A percentile compares a stretch with the other conserved stretches of the same genome.
These are phyloP conservation scores for Phytopythium cucurbitacearum DNA, from an alignment of 352 stramenopile genomes.

Conservation along the genomic window DNA sequence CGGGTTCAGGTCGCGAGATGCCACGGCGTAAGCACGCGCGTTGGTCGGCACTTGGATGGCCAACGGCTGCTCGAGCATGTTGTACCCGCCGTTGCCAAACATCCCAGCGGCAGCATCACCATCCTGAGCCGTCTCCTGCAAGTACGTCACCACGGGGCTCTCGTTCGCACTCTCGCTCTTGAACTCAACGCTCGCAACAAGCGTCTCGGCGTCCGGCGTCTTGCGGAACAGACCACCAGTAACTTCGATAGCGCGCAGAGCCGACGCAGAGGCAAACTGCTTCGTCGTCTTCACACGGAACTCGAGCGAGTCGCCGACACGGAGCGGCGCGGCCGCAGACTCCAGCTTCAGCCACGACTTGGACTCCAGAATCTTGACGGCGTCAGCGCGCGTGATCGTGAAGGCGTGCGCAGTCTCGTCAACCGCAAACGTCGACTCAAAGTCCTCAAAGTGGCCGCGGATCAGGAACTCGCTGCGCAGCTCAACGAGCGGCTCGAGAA, in stretches of 20 bases:
- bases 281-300: conserved; percentile 56
- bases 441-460: conserved; percentile 72
- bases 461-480: conserved; percentile 85
- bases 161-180: conserved; percentile 35
- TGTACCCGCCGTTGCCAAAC: conserved; percentile 52
- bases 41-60: conserved; percentile 60
- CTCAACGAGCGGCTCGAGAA: conserved; percentile 64
- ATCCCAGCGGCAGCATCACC: conserved; percentile 15
- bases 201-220: conserved; percentile 25
- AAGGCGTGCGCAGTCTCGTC: conserved; percentile 40
- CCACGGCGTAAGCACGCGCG: conserved; percentile 67
- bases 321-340: conserved; percentile 13
- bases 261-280: conserved; percentile 39
- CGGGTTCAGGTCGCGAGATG: conserved; percentile 83
- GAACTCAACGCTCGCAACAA: conserved; percentile 27
- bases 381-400: conserved; percentile 26
- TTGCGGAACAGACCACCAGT: conserved; percentile 39
- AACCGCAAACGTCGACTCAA: conserved; percentile 66
- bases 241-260: conserved; percentile 43
- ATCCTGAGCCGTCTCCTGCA: conserved; percentile 27
- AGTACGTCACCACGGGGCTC: conserved; percentile 41
- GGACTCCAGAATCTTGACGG: conserved; percentile 54
- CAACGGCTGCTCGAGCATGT: conserved; percentile 63
- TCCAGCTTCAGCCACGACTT: conserved; percentile 60
- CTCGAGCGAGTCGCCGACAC: conserved; percentile 39